Conservation (phyloP, 768 basidiomycete genomes). For the Holtermanniella nyarrowii region DNA sequence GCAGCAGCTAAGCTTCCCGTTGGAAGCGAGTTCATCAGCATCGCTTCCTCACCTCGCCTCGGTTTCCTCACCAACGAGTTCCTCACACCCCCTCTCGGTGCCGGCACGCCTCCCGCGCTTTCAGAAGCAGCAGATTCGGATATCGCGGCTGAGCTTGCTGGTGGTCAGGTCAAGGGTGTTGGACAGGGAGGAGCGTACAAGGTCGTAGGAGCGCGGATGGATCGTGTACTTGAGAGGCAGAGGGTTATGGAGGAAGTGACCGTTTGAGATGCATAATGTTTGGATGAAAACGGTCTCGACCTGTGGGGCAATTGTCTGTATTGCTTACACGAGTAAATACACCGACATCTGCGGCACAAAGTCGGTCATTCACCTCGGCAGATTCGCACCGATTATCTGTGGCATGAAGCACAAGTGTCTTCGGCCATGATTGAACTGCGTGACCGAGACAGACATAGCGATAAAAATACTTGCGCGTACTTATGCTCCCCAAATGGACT, state of each 20-base stretch:
- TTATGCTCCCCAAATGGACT: too few relatives aligned
- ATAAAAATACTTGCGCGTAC: too few relatives aligned
- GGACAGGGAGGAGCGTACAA: background rate
- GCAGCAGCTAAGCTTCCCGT: slow-evolving; percentile 82
- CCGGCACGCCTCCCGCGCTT: slow-evolving; percentile 14
- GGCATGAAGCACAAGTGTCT: too few relatives aligned
- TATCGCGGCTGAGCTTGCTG: background rate
- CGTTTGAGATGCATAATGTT: too few relatives aligned
- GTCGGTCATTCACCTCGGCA: too few relatives aligned
- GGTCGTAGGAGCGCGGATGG: background rate
- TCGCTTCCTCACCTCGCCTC: slow-evolving; percentile 54
- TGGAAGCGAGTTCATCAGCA: slow-evolving; percentile 72
- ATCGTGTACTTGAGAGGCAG: background rate
- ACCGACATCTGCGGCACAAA: too few relatives aligned
- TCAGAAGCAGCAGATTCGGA: slow-evolving; percentile 16
- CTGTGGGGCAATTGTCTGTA: too few relatives aligned
- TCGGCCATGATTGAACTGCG: too few relatives aligned
- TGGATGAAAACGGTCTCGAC: too few relatives aligned
- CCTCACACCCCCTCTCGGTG: slow-evolving; percentile 14
- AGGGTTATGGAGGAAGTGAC: background rate
- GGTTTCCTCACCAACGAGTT: slow-evolving; percentile 17
- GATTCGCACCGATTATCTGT: too few relatives aligned
- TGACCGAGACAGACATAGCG: too few relatives aligned
- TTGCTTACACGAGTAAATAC: too few relatives aligned
- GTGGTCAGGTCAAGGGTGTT: background rate